Percentiles rank a stretch among this genome's conserved stretches.
These are phyloP conservation scores for Euphorbia peplus DNA, from an alignment of 345 rosid genomes.

Conservation along the genomic window DNA sequence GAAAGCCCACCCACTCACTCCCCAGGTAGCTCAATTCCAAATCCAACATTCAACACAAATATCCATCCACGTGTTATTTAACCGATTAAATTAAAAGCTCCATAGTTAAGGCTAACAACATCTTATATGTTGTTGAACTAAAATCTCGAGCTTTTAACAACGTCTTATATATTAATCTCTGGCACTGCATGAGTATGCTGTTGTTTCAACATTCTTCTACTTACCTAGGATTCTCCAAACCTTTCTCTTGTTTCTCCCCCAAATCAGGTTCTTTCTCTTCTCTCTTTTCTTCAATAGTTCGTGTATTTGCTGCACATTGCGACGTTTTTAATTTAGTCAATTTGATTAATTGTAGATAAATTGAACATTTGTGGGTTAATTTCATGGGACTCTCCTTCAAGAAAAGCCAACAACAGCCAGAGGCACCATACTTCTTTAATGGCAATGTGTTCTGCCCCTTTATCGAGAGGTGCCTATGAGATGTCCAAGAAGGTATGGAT, in stretches of 20 bases:
- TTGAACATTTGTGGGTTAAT: constrained; percentile 23
- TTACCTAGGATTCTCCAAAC: background rate
- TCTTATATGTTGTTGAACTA: too few relatives aligned
- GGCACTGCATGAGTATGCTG: background rate
- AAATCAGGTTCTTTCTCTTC: background rate
- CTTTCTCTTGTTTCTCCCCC: background rate
- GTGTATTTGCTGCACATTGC: background rate
- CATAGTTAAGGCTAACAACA: too few relatives aligned
- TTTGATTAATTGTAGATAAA: constrained; percentile 24
- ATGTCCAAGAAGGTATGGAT: constrained; percentile 68
- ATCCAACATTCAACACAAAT: background rate
- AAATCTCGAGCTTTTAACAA: too few relatives aligned
- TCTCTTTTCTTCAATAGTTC: background rate
- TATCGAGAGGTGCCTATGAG: constrained; percentile 27
- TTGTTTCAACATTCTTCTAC: background rate
- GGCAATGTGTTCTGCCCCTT: constrained; percentile 29
- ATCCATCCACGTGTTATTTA: background rate
- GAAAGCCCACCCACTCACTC: background rate
- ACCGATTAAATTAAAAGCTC: too few relatives aligned
- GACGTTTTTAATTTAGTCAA: background rate
- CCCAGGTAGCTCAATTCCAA: background rate
- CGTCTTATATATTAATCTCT: too few relatives aligned
- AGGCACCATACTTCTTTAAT: constrained; percentile 14
- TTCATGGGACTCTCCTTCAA: constrained; percentile 13
- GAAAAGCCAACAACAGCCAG: constrained; percentile 7